Evolutionary conservation across 202 grass and related monocot genomes (phyloP), one percentile per base, ranked within the genome.

Genomic region (Zizania palustris): DNA sequence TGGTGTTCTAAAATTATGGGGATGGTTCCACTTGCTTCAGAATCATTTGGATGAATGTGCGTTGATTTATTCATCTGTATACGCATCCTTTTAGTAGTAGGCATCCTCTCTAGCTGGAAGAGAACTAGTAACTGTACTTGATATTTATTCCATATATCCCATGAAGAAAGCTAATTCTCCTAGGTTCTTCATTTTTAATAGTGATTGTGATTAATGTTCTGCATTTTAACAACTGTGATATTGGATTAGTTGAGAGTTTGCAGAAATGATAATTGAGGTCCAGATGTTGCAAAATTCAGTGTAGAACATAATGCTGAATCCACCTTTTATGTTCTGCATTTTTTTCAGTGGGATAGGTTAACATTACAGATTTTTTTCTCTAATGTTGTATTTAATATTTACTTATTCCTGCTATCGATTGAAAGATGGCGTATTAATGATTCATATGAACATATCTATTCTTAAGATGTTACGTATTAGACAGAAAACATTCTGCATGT

Each of bases 171-270:
- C 12, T 34, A 4, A 35, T 37, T 10, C 6, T 73, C 19, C 41
- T 7, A 54, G 50, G n/a, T 35, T 62, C 6, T 6, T 45, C 55
- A 19, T 77, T 39, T 28, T 10, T 18, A 46, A 16, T 38, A 59
- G 11, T 44, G 5, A 50, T 65, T 41, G 16, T 61, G 12, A 51
- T 80, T 71, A 49, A 35, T 63, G 59, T 21, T 41, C 9, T 56
- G 42, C 75, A 54, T 41, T 82, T 86, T 64, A 68, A 0, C 69
- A 38, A 64, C 15, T 43, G 51, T 43, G 11, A 6, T 39, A 69
- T 28, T 59, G 18, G 44, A 83, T n/a, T 75, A 28, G 28, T 28
- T 28, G 28, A 28, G 28, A 4, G 12, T 68, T 50, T 19, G 16
- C 3, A 14, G 35, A 41, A 39, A 68, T 0, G 21, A 15, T 15